phyloP scores from a whole-genome alignment of 2,329 filamentous ascomycete genomes.

The Ustulina deusta region DNA sequence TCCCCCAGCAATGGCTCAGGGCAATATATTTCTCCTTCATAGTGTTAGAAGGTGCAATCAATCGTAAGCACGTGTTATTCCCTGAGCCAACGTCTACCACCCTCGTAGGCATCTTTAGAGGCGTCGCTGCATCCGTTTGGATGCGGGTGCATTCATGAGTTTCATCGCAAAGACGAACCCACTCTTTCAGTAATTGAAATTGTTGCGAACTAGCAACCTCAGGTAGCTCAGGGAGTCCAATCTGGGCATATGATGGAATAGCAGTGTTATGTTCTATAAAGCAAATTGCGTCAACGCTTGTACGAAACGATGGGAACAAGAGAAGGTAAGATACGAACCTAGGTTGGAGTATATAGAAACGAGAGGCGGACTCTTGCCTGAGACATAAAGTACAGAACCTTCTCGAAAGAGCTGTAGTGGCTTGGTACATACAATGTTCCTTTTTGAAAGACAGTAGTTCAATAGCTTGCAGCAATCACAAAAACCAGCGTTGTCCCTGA shows the following conservation, averaged over 20 bases:
- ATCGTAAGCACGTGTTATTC: not conserved
- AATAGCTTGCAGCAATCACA: slow-evolving; percentile 15
- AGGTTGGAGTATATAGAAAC: slow-evolving; percentile 4
- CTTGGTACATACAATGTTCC: not conserved
- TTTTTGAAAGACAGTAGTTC: not conserved
- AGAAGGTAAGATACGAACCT: not conserved
- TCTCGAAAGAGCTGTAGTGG: slow-evolving; percentile 7
- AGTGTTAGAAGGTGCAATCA: not conserved
- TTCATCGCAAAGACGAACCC: slow-evolving; percentile 18
- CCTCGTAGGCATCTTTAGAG: slow-evolving; percentile 8
- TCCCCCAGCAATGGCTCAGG: slow-evolving; percentile 21
- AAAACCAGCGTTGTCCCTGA: not conserved
- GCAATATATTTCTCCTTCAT: not conserved
- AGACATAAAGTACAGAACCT: slow-evolving; percentile 1
- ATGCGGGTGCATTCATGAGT: not conserved
- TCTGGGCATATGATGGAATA: slow-evolving; percentile 2
- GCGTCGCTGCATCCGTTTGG: not conserved
- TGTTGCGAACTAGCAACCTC: slow-evolving; percentile 2
- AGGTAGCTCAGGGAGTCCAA: slow-evolving; percentile 8
- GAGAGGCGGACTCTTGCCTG: not conserved
- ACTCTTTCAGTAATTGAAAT: slow-evolving; percentile 11
- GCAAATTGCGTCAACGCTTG: not conserved
- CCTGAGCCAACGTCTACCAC: slow-evolving; percentile 13
- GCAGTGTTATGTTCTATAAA: not conserved
- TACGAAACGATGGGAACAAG: not conserved